A percentile compares a stretch with the other conserved stretches of the same genome.
Conservation (phyloP, 768 basidiomycete species). For the Mycena galopus region DNA sequence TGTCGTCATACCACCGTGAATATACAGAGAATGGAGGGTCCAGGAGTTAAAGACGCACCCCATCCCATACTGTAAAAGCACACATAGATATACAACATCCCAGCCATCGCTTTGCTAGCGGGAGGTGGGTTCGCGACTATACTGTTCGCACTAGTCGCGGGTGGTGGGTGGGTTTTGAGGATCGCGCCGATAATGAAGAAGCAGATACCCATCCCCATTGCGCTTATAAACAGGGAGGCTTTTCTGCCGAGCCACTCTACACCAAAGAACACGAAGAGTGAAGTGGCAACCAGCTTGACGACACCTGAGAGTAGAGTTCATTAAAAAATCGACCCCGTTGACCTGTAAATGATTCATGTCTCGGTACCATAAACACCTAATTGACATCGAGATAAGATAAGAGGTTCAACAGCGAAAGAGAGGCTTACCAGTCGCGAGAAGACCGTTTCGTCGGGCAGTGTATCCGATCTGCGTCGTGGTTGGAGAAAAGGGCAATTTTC, state of each 20-base stretch:
- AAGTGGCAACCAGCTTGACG: conserved; percentile 76
- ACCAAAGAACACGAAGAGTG: conserved; percentile 74
- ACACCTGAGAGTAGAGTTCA: conserved; percentile 41
- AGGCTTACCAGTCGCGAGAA: conserved; percentile 76
- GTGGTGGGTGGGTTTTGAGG: conserved; percentile 81
- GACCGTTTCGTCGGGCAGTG: conserved; percentile 65
- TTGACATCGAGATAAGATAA: background rate
- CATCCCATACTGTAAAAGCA: conserved; percentile 92
- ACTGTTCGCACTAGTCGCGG: conserved; percentile 42
- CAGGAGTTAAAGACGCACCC: conserved; percentile 56
- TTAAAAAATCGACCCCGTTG: too few species aligned
- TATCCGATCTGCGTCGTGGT: conserved; percentile 69
- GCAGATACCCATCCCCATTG: conserved; percentile 81
- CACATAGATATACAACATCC: conserved; percentile 88
- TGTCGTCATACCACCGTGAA: conserved; percentile 43
- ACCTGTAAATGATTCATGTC: too few species aligned
- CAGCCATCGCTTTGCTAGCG: conserved; percentile 86
- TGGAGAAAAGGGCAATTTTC: conserved; percentile 3
- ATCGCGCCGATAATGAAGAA: conserved; percentile 91
- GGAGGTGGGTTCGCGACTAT: conserved; percentile 57
- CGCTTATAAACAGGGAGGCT: conserved; percentile 77
- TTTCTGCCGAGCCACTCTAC: conserved; percentile 80
- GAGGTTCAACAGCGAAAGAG: background rate
- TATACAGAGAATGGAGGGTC: conserved; percentile 23
- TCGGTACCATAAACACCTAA: conserved; percentile 42